Base-by-base conservation (phyloP, 768 basidiomycete genomes). In the Boletus insuetus region DNA sequence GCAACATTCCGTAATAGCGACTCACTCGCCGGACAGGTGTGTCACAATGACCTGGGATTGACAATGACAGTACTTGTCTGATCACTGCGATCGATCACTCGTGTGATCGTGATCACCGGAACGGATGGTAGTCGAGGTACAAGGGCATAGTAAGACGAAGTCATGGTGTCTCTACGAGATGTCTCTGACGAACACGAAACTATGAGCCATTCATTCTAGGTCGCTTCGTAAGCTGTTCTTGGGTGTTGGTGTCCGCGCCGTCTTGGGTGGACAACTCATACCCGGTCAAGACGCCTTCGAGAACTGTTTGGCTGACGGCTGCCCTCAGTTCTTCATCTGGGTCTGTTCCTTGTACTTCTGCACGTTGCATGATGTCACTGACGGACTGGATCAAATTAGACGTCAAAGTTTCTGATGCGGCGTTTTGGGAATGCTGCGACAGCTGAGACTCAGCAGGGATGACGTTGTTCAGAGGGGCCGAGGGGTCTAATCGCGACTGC, bases 361-460 rank as follows among this genome's bases (percentile, higher is more conserved):
- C 79, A 37, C 77, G 81, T 53, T 79, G 77, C 78, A 90, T 83
- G 65, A 94, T 86, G 49, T 80, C 78, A 63, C 84, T 78, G 39
- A 87, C 83, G 24, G 82, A 81, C 49, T 74, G 71, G 74, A 94
- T 82, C 55, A 93, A 77, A 19, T 77, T 76, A 29, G 81, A 77
- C 5, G 91, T 89, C 55, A 93, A 79, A 34, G 76, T 71, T 63
- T 91, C 86, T n/a, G 89, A 84, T 34, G 81, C 82, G 31, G 72
- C 71, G 55, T 93, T 82, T 69, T 90, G 85, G 20, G 79, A 76
- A 59, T 88, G 81, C 65, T 88, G 83, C 6, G 87, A 89, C 3
- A 79, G 83, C 50, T 68, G 69, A 16, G 54, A 55, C 13, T 55
- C 52, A 38, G 60, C 42, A n/a, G 63, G 29, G 16, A 51, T 20